Evolutionary conservation across 78 protist genomes (phyloP), one percentile per base, ranked within the genome.

Genomic region (Monosiga brevicollis): DNA sequence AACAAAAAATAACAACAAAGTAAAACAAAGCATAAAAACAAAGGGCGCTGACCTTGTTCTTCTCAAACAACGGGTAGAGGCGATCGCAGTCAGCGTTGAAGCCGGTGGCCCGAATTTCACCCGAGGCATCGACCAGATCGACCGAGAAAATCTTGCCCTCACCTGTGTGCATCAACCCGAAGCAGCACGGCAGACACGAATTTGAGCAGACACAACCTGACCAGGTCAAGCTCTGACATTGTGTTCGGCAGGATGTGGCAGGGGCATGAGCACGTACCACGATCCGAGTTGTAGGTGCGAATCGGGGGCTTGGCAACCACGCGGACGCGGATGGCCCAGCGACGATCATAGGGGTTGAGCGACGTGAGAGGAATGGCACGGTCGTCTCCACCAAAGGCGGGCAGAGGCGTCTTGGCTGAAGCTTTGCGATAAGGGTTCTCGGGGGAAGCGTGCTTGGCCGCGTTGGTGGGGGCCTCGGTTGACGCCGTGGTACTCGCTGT

Each of bases 251-350:
- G n/a, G n/a, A n/a, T n/a, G n/a, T n/a, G n/a, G n/a, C n/a, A n/a
- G n/a, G n/a, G n/a, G n/a, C n/a, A n/a, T n/a, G n/a, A n/a, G n/a
- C 29, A 15, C 62, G 11, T 40, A 3, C 77, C 77, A 6, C 32
- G 11, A 24, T 11, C 40, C 25, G 32, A 35, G 22, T 11, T 73
- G 23, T 35, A 73, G 2, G 77, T 73, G 38, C 77, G 77, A 11
- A 73, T 35, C 41, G 32, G 32, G 24, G 77, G 35, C 77, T 73
- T 73, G 38, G 10, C 35, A 22, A 40, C 32, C 77, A 73, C 77
- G 36, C 77, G 77, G 41, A 20, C 77, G 77, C 77, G 32, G 35
- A 73, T 73, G 38, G 77, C 35, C 77, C 77, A 73, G 37, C 40
- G 34, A 23, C 3, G 77, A 1, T 34, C 1, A 40, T 73, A 73